phyloP scores from a whole-genome alignment of 1,284 basidiomycete species.

The Fomitopsis palustris region DNA sequence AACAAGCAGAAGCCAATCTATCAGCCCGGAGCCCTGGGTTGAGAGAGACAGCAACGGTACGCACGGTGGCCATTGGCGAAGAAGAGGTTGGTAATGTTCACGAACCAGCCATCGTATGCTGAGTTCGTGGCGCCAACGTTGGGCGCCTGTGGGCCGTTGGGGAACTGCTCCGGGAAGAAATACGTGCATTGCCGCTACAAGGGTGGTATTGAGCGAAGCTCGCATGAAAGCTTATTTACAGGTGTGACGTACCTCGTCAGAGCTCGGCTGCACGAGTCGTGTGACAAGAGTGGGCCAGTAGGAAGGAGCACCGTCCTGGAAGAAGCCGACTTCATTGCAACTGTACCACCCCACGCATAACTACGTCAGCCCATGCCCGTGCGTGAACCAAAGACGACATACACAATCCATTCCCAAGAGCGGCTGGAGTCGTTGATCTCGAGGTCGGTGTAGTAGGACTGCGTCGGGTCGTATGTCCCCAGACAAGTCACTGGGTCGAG shows the following conservation, averaged over 20 bases:
- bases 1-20: not conserved
- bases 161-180: slow-evolving; percentile 58
- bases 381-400: slow-evolving; percentile 16
- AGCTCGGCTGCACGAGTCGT: slow-evolving; percentile 54
- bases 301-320: slow-evolving; percentile 57
- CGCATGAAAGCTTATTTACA: not conserved
- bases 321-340: slow-evolving; percentile 67
- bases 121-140: slow-evolving; percentile 42
- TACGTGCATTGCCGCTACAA: slow-evolving; percentile 58
- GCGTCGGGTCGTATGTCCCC: slow-evolving; percentile 50
- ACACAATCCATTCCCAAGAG: slow-evolving; percentile 64
- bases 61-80: slow-evolving; percentile 55
- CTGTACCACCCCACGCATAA: slow-evolving; percentile 30
- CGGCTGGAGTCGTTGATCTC: slow-evolving; percentile 47
- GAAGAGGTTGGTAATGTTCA: slow-evolving; percentile 55
- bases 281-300: slow-evolving; percentile 52
- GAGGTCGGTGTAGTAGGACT: slow-evolving; percentile 48
- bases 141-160: slow-evolving; percentile 28
- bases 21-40: not conserved
- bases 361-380: not conserved
- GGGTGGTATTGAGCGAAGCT: not conserved
- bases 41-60: slow-evolving; percentile 6
- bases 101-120: slow-evolving; percentile 60
- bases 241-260: slow-evolving; percentile 43
- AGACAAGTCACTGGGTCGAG: slow-evolving; percentile 48